Percentiles rank a stretch among this genome's conserved stretches.
phyloP scores from a whole-genome alignment of 148 eudicot species.

The Camellia lanceoleosa region DNA sequence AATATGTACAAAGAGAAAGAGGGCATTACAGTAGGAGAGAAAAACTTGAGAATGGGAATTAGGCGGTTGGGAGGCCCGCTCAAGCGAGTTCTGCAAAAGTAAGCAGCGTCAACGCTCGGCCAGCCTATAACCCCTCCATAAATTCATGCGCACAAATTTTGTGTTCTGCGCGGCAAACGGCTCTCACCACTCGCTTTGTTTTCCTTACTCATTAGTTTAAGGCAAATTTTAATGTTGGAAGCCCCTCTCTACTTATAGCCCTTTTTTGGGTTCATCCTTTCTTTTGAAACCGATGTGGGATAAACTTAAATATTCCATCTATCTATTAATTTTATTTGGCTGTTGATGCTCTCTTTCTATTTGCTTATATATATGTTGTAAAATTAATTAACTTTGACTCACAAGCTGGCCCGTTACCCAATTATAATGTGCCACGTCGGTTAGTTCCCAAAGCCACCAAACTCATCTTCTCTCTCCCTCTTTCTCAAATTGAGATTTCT shows the following conservation, averaged over 20 bases:
- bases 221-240: slow-evolving; percentile 30
- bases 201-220: slow-evolving; percentile 99
- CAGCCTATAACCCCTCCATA: slow-evolving; percentile 98
- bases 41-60: slow-evolving; percentile 3
- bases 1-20: no score
- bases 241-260: not conserved
- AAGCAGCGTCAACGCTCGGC: slow-evolving; percentile 95
- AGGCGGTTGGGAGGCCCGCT: slow-evolving; percentile 80
- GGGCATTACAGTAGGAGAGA: no score
- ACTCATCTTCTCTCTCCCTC: no score
- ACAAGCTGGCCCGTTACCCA: no score
- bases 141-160: slow-evolving; percentile 58
- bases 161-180: slow-evolving; percentile 61
- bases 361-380: no score
- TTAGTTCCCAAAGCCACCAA: no score
- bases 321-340: no score
- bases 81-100: slow-evolving; percentile 95
- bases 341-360: no score
- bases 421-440: no score
- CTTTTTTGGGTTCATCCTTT: no score
- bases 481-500: no score
- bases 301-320: not conserved
- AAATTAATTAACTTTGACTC: no score
- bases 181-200: slow-evolving; percentile 97
- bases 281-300: slow-evolving; percentile 1